Evolutionary conservation across 306 rosid genomes (phyloP), one percentile per base, ranked within the genome.

Genomic region (Lathyrus oleraceus): DNA sequence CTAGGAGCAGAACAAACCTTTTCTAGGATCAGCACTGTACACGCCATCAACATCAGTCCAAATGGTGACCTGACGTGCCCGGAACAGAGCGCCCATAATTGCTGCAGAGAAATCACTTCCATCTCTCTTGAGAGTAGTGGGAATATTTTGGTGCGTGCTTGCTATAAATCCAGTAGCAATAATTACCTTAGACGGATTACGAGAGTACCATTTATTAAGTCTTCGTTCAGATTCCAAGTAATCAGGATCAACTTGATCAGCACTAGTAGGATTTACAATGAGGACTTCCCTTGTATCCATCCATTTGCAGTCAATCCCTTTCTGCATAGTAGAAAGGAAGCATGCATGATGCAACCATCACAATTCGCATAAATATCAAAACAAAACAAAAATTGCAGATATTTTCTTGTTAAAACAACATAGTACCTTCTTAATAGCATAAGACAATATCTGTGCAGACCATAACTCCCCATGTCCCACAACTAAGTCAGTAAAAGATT

Each of bases 1-100:
- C 28, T 25, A 67, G 53, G 52, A 71, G 59, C 69, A 32, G 39
- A 48, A 77, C 82, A 65, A 64, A 88, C 99, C 99, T 90, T 91
- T 94, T 80, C 96, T 84, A 56, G 99, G 99, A 78, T 94, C 99
- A 54, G 97, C 99, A 73, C 99, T 94, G 71, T 87, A 91, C 47
- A 94, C 96, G 71, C 99, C 99, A 76, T 94, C 92, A 71, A 94
- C 99, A 76, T 94, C 99, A 48, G 99, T 94, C 99, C 99, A 94
- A 77, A 94, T 94, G 44, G 96, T 94, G 70, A 91, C 95, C 78
- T 87, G 91, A 64, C 91, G 64, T 13, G 97, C 96, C 71, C 70
- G 79, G 39, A 88, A 73, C 7, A 92, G 71, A 28, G 95, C 83
- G 51, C 89, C 95, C 98, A 92, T 68, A 76, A 92, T 89, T 89